Evolutionary conservation across 75 land plant genomes (phyloP).

Genomic region (Pinus tabuliformis): DNA sequence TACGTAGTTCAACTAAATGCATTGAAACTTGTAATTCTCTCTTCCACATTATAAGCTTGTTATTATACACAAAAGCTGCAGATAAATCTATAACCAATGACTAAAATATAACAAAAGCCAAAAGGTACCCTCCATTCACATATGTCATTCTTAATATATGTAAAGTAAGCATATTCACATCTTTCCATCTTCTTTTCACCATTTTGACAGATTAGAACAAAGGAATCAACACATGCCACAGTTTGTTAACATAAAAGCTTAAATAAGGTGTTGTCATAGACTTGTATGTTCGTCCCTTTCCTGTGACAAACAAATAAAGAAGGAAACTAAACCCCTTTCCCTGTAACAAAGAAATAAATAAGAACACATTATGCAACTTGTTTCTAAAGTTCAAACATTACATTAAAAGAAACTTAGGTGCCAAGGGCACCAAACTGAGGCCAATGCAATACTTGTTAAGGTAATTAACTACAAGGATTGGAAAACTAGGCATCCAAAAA

Average conservation of each 20-base stretch:
- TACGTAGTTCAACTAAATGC: not conserved
- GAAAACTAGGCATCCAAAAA: too few relatives aligned
- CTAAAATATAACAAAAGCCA: not conserved
- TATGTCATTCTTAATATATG: too few relatives aligned
- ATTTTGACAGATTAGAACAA: not conserved
- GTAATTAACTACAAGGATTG: too few relatives aligned
- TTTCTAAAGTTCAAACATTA: not conserved
- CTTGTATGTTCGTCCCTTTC: not conserved
- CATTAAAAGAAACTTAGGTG: not conserved
- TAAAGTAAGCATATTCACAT: too few relatives aligned
- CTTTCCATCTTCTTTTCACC: too few relatives aligned
- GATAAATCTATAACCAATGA: not conserved
- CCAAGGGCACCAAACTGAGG: too few relatives aligned
- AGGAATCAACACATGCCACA: not conserved
- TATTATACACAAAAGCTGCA: not conserved
- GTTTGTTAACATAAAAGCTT: not conserved
- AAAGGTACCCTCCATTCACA: not conserved
- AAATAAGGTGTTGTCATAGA: not conserved
- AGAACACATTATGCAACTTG: not conserved
- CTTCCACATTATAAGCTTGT: not conserved
- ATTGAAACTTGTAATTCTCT: not conserved
- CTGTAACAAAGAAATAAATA: not conserved
- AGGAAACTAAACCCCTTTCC: not conserved
- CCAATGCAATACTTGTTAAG: too few relatives aligned
- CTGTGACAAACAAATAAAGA: too few relatives aligned